A percentile compares a stretch with the other conserved stretches of the same genome.
These are phyloP conservation scores for Pinus albicaulis DNA, from an alignment of 75 land plant species.

Conservation along the genomic window DNA sequence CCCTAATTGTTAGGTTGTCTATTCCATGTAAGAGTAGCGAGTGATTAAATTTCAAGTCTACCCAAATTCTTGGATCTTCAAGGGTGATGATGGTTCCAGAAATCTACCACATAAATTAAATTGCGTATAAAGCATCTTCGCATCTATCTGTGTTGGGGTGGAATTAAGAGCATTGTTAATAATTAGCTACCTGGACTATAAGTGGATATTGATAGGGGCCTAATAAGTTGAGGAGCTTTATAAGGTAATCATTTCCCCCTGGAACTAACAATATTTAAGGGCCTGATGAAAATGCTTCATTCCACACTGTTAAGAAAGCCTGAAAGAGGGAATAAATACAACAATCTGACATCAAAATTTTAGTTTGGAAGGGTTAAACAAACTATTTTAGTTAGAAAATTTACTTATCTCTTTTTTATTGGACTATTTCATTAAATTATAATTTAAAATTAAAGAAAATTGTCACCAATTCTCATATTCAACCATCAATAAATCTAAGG, in stretches of 20 bases:
- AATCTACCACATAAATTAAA: not conserved
- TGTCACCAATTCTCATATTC: too few species aligned
- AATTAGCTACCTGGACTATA: not conserved
- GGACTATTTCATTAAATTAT: too few species aligned
- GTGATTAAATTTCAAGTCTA: not conserved
- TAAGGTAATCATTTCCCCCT: conserved; percentile 9
- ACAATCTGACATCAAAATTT: too few species aligned
- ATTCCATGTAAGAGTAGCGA: conserved; percentile 30
- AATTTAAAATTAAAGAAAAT: too few species aligned
- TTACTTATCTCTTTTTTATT: too few species aligned
- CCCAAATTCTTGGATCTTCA: conserved; percentile 9
- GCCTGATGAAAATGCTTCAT: conserved; percentile 30
- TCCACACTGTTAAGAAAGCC: conserved; percentile 55
- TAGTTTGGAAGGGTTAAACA: too few species aligned
- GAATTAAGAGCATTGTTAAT: too few species aligned
- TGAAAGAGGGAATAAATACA: not conserved
- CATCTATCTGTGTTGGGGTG: too few species aligned
- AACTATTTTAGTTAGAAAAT: too few species aligned
- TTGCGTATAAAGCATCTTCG: too few species aligned
- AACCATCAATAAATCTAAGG: too few species aligned
- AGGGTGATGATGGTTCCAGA: conserved; percentile 25
- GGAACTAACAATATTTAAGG: conserved; percentile 33
- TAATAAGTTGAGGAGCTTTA: conserved; percentile 14
- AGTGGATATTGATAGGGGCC: conserved; percentile 14
- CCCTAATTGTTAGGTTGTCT: conserved; percentile 19